A percentile compares a stretch with the other conserved stretches of the same genome.
phyloP scores from a whole-genome alignment of 257 asterid genomes.

The Jacaranda copaia region DNA sequence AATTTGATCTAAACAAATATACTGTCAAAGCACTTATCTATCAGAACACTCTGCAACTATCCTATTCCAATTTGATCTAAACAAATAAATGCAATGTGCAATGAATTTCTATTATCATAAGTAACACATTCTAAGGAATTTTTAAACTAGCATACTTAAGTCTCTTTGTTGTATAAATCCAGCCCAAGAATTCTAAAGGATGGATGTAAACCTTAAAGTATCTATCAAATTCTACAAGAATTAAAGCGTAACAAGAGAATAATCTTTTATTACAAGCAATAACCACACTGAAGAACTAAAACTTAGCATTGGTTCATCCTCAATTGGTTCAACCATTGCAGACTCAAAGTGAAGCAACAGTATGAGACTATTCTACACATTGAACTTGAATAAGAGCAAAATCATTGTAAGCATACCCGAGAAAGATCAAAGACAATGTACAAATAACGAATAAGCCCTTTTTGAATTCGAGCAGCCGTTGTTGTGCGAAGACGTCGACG shows the following conservation, averaged over 20 bases:
- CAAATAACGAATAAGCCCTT: slow-evolving; percentile 90
- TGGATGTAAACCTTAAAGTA: neutral
- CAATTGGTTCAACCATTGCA: neutral
- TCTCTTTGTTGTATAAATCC: slow-evolving; percentile 13
- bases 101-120: neutral
- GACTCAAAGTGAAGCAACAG: neutral
- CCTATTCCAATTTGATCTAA: slow-evolving; percentile 1
- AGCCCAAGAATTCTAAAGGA: neutral
- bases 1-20: neutral
- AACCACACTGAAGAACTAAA: slow-evolving; percentile 14
- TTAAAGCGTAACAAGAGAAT: slow-evolving; percentile 1
- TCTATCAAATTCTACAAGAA: neutral
- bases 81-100: neutral
- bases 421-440: slow-evolving; percentile 88
- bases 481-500: slow-evolving; percentile 81
- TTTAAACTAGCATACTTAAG: slow-evolving; percentile 1
- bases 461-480: slow-evolving; percentile 75
- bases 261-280: slow-evolving; percentile 15
- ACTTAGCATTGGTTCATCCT: neutral
- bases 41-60: slow-evolving; percentile 14
- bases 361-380: neutral
- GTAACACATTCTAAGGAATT: slow-evolving; percentile 21
- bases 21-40: slow-evolving; percentile 8
- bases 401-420: slow-evolving; percentile 52
- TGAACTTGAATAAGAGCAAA: slow-evolving; percentile 4